Evolutionary conservation across 306 rosid genomes (phyloP), one percentile per base, ranked within the genome.

Genomic region (Ceratonia siliqua): DNA sequence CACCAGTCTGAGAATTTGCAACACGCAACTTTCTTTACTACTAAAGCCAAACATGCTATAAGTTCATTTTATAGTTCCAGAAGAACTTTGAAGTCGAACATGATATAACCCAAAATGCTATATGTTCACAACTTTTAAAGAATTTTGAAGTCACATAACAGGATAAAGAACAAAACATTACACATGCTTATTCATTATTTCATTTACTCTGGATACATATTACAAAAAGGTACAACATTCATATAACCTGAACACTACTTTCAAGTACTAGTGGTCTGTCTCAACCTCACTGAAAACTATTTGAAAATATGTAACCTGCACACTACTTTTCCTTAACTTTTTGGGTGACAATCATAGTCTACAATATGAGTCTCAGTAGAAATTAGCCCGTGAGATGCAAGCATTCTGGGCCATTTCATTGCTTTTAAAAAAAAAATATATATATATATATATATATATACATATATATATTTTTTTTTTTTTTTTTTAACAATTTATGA

Each of bases 101-200:
- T n/a, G n/a, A n/a, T n/a, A n/a, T n/a, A n/a, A n/a, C n/a, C n/a
- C n/a, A n/a, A n/a, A n/a, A n/a, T n/a, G n/a, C n/a, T 52, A 33
- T 12, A 41, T 25, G 43, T 39, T 28, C 58, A 28, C 32, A 14
- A 18, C 17, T 41, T 55, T 27, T 7, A 17, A 27, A 39, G 45
- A 64, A n/a, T 54, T 75, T 48, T n/a, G 8, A 62, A 63, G 36
- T 20, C 52, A 46, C 39, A 27, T 7, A 55, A 32, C 33, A 43
- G 48, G 46, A 49, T 20, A 58, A 21, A 57, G 57, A 72, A 58
- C 58, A 73, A 24, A 59, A 58, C 6, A 50, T 43, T 58, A 39
- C 15, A 25, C 9, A 28, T 13, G 12, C 33, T 11, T 1, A 41
- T 39, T 55, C 20, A n/a, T n/a, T n/a, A n/a, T n/a, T n/a, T n/a